phyloP scores from a whole-genome alignment of 768 basidiomycete species.

The Ephemerocybe angulata region DNA sequence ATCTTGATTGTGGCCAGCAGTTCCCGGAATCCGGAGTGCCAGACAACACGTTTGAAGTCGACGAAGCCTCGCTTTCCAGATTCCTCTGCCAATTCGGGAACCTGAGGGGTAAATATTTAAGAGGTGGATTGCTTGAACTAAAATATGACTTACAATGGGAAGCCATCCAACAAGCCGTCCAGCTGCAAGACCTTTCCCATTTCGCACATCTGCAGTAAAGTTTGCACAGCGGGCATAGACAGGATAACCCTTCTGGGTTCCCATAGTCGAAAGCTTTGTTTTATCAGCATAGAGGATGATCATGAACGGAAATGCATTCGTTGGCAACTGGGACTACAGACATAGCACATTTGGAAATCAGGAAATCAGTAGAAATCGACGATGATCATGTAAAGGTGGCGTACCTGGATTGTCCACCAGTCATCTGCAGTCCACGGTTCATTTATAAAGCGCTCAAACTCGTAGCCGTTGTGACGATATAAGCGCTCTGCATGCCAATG shows the following conservation, averaged over 20 bases:
- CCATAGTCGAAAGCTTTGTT: constrained; percentile 33
- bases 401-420: constrained; percentile 37
- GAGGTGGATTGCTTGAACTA: no score
- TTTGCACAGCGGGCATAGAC: constrained; percentile 30
- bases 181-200: constrained; percentile 31
- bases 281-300: constrained; percentile 39
- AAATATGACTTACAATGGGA: constrained; percentile 35
- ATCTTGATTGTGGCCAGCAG: constrained; percentile 22
- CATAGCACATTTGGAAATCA: constrained; percentile 2
- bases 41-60: not conserved
- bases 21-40: not conserved
- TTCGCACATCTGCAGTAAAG: constrained; percentile 27
- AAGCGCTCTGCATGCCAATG: constrained; percentile 19
- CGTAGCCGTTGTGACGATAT: constrained; percentile 23
- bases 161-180: constrained; percentile 35
- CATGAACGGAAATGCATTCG: constrained; percentile 22
- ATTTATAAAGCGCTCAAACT: constrained; percentile 23
- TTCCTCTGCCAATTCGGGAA: no score
- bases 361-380: not conserved
- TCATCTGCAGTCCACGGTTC: constrained; percentile 36
- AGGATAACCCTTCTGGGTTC: constrained; percentile 32
- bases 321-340: constrained; percentile 15
- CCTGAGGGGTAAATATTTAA: no score
- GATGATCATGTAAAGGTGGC: constrained; percentile 3
- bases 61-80: not conserved